Conservation (phyloP, 768 basidiomycete genomes). For the Rhodotorula diobovata region DNA sequence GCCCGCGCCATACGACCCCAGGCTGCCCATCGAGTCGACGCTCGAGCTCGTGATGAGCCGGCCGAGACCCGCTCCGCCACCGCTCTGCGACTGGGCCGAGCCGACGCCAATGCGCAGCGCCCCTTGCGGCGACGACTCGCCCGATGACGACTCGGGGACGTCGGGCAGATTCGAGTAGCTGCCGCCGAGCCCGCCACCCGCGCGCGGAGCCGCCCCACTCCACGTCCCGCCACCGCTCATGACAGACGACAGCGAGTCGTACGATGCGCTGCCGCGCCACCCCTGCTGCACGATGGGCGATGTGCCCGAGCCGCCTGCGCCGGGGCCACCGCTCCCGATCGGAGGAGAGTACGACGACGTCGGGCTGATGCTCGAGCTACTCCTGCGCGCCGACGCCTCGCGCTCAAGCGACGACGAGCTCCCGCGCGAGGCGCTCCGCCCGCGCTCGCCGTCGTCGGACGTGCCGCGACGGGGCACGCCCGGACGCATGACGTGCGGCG, state of each 20-base stretch:
- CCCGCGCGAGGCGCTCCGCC: slow-evolving; percentile 30
- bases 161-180: slow-evolving; percentile 4
- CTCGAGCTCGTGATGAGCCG: slow-evolving; percentile 23
- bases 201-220: not conserved
- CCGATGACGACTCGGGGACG: slow-evolving; percentile 25
- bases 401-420: slow-evolving; percentile 31
- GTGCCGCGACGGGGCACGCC: slow-evolving; percentile 2
- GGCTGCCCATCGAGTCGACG: slow-evolving; percentile 27
- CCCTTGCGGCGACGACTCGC: slow-evolving; percentile 2
- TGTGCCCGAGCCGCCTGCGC: not conserved
- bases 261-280: slow-evolving; percentile 7
- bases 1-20: slow-evolving; percentile 23
- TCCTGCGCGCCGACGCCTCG: slow-evolving; percentile 21
- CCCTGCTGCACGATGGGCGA: slow-evolving; percentile 24
- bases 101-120: not conserved
- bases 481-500: slow-evolving; percentile 26
- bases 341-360: slow-evolving; percentile 24
- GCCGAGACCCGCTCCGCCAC: not conserved
- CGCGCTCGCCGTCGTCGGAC: slow-evolving; percentile 20
- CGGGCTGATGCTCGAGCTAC: slow-evolving; percentile 31
- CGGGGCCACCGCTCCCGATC: not conserved
- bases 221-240: not conserved
- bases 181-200: not conserved
- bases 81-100: not conserved
- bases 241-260: slow-evolving; percentile 28